Evolutionary conservation across 495 filamentous ascomycete species (phyloP), one percentile per base, ranked within the genome.

Genomic region (Penicillium odoratum): DNA sequence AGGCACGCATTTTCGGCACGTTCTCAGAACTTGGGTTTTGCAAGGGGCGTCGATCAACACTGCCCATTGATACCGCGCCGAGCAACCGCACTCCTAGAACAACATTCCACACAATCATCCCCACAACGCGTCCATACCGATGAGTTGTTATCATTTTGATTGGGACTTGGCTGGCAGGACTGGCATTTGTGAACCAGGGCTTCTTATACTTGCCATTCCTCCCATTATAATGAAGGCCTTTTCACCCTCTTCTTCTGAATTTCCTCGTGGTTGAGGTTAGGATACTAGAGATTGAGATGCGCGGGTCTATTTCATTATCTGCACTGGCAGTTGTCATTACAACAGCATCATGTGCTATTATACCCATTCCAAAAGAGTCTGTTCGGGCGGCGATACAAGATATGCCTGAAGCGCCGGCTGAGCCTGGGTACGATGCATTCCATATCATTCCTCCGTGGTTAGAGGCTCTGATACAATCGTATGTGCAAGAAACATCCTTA

Each of bases 231-330:
- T 29, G 28, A 7, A 7, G 3, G 15, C 7, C 28, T 48, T 1
- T 13, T 31, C 10, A 7, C 16, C 8, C 21, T 13, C 18, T 7
- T 7, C 28, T 28, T 30, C 16, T 13, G 28, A 13, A 30, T 15
- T 6, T 28, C 25, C 28, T 48, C 31, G 15, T 31, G 46, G 28
- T 48, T 30, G 26, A 30, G 46, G 28, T 30, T 30, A 28, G 28
- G 46, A 30, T 30, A 6, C n/a, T 18, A 16, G 13, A 21, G 54
- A 53, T 51, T 44, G 26, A 67, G 56, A 69, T 69, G 66, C 38
- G 57, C 51, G 36, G 61, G 8, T 26, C 51, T 13, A 26, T 60
- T 16, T 62, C 50, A 48, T 48, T 57, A 8, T 33, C 43, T 57
- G 59, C 56, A 11, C 9, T 69, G 25, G 55, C 52, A 57, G 61